Evolutionary conservation across 805 yeast genomes (phyloP).

Genomic region (Lachancea waltii): DNA sequence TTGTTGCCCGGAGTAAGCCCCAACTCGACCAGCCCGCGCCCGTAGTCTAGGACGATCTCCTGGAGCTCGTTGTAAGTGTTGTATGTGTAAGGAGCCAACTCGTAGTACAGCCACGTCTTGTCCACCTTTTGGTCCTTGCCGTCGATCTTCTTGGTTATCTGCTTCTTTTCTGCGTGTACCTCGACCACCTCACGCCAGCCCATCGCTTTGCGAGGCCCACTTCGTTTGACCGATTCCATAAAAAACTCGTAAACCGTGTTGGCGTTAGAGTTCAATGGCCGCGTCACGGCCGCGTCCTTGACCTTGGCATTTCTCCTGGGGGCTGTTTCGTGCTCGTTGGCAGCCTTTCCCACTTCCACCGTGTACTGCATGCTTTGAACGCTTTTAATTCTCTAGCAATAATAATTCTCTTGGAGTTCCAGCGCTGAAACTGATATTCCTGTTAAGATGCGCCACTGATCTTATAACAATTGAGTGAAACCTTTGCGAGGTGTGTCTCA

Average conservation of each 20-base stretch:
- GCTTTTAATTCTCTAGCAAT: neutral
- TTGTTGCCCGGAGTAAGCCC: constrained; percentile 61
- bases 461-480: too few relatives aligned
- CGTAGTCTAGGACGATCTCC: constrained; percentile 44
- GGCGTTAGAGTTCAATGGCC: constrained; percentile 61
- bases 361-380: constrained; percentile 22
- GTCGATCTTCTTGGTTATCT: constrained; percentile 65
- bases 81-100: constrained; percentile 65
- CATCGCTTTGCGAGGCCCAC: constrained; percentile 50
- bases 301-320: constrained; percentile 59
- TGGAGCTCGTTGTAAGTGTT: constrained; percentile 55
- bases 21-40: constrained; percentile 67
- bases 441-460: too few relatives aligned
- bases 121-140: constrained; percentile 68
- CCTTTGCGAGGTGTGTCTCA: too few relatives aligned
- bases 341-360: constrained; percentile 60
- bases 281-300: constrained; percentile 41
- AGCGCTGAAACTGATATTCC: too few relatives aligned
- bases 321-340: constrained; percentile 72
- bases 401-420: neutral
- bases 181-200: constrained; percentile 77
- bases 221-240: constrained; percentile 51
- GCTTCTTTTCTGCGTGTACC: constrained; percentile 68
- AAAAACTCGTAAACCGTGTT: constrained; percentile 65
- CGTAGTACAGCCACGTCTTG: constrained; percentile 85